Evolutionary conservation across 306 rosid genomes (phyloP), one percentile per base, ranked within the genome.

Genomic region (Datisca glomerata): DNA sequence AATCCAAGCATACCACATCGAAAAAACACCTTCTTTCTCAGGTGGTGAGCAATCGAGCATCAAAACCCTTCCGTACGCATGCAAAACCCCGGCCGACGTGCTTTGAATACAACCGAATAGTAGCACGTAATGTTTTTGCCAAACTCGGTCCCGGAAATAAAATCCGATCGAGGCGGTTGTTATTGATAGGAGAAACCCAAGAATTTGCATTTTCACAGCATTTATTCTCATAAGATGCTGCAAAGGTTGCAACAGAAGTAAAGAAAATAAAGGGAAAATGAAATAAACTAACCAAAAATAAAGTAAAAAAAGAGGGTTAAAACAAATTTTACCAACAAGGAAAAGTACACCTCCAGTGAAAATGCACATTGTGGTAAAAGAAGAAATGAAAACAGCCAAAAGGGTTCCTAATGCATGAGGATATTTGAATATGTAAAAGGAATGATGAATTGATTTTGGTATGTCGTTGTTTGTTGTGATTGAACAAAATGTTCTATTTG

Each of bases 1-100:
- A 12, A 59, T 47, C 96, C 93, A 76, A 0, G 83, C 53, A 24
- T 44, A 74, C 93, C 94, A 82, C 11, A 68, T 61, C 0, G 96
- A 70, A 58, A 82, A 76, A 2, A 75, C 85, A 12, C 80, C 82
- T 59, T 87, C 96, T 47, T 82, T 76, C 21, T 93, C 93, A 0
- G 66, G 20, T 0, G 94, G 96, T 0, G 87, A 61, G 40, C 93
- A 87, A 12, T 87, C 85, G 64, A 87, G 53, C 20, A 87, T 21
- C 32, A 87, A 10, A 7, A 63, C 72, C 18, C 94, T 55, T 2
- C 93, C 82, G 1, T 68, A 79, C 0, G 96, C 80, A 0, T 87
- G 81, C 20, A 87, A 33, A 24, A 82, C 15, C 51, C 87, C 94
- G 0, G 71, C 34, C 4, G 94, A 48, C 0, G 85, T 79, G 66